Base-by-base conservation (phyloP, 805 yeast species). In the Wickerhamiella sorbophila region DNA sequence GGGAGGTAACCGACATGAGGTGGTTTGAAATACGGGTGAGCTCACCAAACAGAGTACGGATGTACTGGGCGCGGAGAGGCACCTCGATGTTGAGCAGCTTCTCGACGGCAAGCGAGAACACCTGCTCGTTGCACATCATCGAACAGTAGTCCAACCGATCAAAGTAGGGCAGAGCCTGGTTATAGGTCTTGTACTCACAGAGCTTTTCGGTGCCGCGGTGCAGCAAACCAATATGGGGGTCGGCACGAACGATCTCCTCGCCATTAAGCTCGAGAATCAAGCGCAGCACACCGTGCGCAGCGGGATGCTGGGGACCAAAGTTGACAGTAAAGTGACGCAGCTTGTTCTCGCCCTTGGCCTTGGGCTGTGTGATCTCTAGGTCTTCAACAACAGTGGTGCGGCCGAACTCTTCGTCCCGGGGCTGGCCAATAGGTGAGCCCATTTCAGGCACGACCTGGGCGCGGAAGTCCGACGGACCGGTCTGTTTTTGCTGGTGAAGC, bases 271-370 rank as follows among this genome's bases (percentile, higher is more conserved):
- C 94, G 56, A 83, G 67, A 61, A 83, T 84, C 61, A 83, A 69
- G 59, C 94, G 74, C 67, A 83, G 68, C 63, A 83, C 94, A 52
- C 94, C 94, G 66, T 83, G 94, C 22, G 94, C 94, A 48, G 94
- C 94, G 19, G 94, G 94, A 67, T 83, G 94, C 65, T 83, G 94
- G 38, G 94, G 94, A 31, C 94, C 94, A 59, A 83, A 83, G 51
- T 84, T 84, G 59, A 84, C 77, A 39, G 94, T 83, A 67, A 83
- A 84, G 59, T 82, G 93, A 61, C 94, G 76, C 57, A 83, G 77
- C 60, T 81, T 70, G 44, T 51, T 49, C 45, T 58, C 59, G 36
- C 45, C 50, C 34, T 52, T 51, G 37, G 44, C 52, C 35, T 39
- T 34, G 45, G 48, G 52, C 33, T 41, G 46, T 32, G 44, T 44